A percentile compares a stretch with the other conserved stretches of the same genome.
Evolutionary conservation across 768 basidiomycete species (phyloP).

Genomic region (Mycena vulgaris): DNA sequence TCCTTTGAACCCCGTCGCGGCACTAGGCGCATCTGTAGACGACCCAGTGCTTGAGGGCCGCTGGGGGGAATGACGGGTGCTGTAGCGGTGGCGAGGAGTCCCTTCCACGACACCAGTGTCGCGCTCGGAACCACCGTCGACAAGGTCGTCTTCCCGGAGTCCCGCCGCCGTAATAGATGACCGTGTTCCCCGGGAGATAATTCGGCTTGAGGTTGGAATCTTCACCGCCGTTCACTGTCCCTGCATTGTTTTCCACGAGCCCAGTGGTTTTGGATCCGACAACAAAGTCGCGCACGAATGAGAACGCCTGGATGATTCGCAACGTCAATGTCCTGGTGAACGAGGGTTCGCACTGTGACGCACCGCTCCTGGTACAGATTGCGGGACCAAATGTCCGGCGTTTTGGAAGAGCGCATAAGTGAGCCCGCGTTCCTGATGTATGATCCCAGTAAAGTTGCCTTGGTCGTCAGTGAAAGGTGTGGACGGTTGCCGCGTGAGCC

Average conservation of each 20-base stretch:
- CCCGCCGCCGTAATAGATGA: slow-evolving; percentile 59
- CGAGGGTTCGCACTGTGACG: neutral
- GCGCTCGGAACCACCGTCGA: too few relatives aligned
- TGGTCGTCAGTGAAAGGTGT: slow-evolving; percentile 64
- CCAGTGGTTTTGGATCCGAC: slow-evolving; percentile 64
- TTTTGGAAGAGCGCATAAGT: slow-evolving; percentile 39
- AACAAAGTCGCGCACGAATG: slow-evolving; percentile 64
- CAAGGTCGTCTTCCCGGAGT: slow-evolving; percentile 47
- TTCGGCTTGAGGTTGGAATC: slow-evolving; percentile 51
- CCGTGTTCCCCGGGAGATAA: slow-evolving; percentile 56
- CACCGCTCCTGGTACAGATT: slow-evolving; percentile 32
- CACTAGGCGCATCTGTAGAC: neutral
- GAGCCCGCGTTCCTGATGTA: slow-evolving; percentile 70
- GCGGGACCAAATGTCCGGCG: slow-evolving; percentile 39
- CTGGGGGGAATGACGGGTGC: neutral
- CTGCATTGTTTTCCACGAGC: slow-evolving; percentile 49
- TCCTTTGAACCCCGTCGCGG: neutral
- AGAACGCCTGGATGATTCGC: slow-evolving; percentile 52
- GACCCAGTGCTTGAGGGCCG: slow-evolving; percentile 13
- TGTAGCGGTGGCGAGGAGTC: slow-evolving; percentile 46
- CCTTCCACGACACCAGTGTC: slow-evolving; percentile 53
- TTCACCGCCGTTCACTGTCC: slow-evolving; percentile 62
- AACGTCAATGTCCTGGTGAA: neutral
- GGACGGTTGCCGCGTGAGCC: slow-evolving; percentile 63
- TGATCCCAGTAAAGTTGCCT: slow-evolving; percentile 61